Base-by-base conservation (phyloP, 2,329 filamentous ascomycete genomes). In the Penicillium concentricum region DNA sequence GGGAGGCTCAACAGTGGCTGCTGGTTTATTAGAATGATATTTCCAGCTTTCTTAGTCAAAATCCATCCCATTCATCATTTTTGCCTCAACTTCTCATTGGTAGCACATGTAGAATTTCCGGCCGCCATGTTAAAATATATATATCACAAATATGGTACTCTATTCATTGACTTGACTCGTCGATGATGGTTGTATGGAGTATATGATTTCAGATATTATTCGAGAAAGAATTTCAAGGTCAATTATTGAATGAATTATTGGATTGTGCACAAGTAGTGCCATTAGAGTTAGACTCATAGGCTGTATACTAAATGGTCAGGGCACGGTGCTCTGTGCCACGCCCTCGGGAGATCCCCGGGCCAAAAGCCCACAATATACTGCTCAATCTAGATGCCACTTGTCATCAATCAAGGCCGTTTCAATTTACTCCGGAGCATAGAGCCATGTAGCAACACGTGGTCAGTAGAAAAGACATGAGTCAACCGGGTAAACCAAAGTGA, bases 1-100 rank as follows among this genome's bases (percentile, higher is more conserved):
- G 62, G 86, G 86, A 50, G 94, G 94, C 1, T 84, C 88, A 64
- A 97, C 94, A 2, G 83, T 97, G 57, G 94, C 91, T 12, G 92
- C 92, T 37, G 94, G 94, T 2, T 77, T 96, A 61, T 75, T 97
- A 65, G 92, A 96, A 55, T 68, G 58, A 48, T 26, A 26, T 26
- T 26, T 26, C 24, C 24, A 6, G 15, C 20, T 20, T 9, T 15
- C 0, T 32, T 24, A 28, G 24, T 45, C 20, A 10, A 43, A 24
- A 24, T 18, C 10, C 9, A 24, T 46, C 20, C 24, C 15, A 20
- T 16, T 34, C 18, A 8, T 30, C 10, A 24, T 32, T 7, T 47
- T 7, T n/a, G n/a, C 7, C 28, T 22, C 8, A 5, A 13, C 12
- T n/a, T 7, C 5, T 22, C 7, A 6, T 32, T 34, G 13, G 28